A percentile compares a stretch with the other conserved stretches of the same genome.
Evolutionary conservation across 768 basidiomycete genomes (phyloP).

Genomic region (Kwoniella mangroviensis): DNA sequence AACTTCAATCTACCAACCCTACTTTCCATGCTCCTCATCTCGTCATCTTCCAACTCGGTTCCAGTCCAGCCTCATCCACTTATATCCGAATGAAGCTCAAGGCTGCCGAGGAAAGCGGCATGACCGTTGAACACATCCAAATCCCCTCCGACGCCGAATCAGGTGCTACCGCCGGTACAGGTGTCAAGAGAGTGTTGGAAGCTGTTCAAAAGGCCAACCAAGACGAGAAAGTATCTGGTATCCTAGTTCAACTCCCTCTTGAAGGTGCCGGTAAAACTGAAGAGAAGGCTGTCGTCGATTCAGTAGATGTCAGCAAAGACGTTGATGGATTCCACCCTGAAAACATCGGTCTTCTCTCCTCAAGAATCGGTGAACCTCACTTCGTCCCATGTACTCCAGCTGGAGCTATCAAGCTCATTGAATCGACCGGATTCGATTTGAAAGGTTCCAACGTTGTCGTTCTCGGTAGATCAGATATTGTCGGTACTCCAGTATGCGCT

Average conservation of each 20-base stretch:
- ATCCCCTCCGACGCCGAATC: conserved; percentile 56
- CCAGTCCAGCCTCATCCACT: conserved; percentile 82
- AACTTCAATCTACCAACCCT: conserved; percentile 71
- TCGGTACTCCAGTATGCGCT: conserved; percentile 90
- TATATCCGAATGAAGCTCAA: conserved; percentile 99
- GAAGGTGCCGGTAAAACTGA: conserved; percentile 78
- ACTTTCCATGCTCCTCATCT: conserved; percentile 83
- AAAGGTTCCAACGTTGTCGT: conserved; percentile 84
- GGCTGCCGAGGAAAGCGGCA: conserved; percentile 91
- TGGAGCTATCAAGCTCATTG: conserved; percentile 86
- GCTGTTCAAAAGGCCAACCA: conserved; percentile 80
- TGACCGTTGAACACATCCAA: conserved; percentile 78
- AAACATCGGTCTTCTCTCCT: conserved; percentile 93
- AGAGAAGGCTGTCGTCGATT: conserved; percentile 91
- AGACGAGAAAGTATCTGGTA: conserved; percentile 79
- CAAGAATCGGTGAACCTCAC: conserved; percentile 83
- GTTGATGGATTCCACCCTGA: conserved; percentile 99
- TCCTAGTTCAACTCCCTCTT: conserved; percentile 94
- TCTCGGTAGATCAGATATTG: conserved; percentile 95
- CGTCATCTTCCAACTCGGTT: conserved; percentile 91
- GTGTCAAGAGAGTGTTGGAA: conserved; percentile 73
- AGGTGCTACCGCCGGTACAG: conserved; percentile 42
- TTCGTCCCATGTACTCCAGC: conserved; percentile 96
- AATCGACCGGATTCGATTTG: conserved; percentile 78
- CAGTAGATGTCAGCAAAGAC: conserved; percentile 90